Percentiles rank a stretch among this genome's conserved stretches.
These are phyloP conservation scores for Protostelium mycophagum DNA, from an alignment of 78 protist species.

Conservation along the genomic window DNA sequence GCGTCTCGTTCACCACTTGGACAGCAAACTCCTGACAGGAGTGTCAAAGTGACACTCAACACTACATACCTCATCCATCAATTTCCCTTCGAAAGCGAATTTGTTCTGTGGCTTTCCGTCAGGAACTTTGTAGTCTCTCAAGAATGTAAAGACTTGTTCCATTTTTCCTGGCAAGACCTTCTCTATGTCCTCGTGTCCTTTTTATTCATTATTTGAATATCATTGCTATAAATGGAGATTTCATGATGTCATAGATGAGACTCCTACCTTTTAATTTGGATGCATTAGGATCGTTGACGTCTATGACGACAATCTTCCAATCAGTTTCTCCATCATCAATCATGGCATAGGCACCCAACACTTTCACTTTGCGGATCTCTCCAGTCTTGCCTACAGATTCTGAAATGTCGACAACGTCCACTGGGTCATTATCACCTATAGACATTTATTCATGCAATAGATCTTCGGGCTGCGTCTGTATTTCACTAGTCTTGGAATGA, in stretches of 20 bases:
- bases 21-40: conserved; percentile 21
- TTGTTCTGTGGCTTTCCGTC: conserved; percentile 93
- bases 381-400: conserved; percentile 24
- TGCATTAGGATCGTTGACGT: conserved; percentile 60
- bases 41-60: not conserved
- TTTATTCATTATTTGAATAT: not conserved
- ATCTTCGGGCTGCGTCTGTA: too few relatives aligned
- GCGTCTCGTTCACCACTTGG: conserved; percentile 35
- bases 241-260: too few relatives aligned
- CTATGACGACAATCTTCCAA: conserved; percentile 82
- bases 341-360: conserved; percentile 74
- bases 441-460: too few relatives aligned
- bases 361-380: conserved; percentile 64
- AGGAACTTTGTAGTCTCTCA: conserved; percentile 86
- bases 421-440: conserved; percentile 84
- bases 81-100: conserved; percentile 76
- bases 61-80: conserved; percentile 16
- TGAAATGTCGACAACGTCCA: conserved; percentile 77
- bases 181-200: conserved; percentile 48
- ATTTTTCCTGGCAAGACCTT: conserved; percentile 61
- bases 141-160: conserved; percentile 74
- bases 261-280: conserved; percentile 51
- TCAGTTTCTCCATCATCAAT: conserved; percentile 91
- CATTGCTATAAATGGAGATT: too few relatives aligned
- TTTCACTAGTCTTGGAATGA: too few relatives aligned